Percentiles rank a stretch among this genome's conserved stretches.
Conservation (phyloP, 1,284 basidiomycete genomes). For the Melampsora americana region DNA sequence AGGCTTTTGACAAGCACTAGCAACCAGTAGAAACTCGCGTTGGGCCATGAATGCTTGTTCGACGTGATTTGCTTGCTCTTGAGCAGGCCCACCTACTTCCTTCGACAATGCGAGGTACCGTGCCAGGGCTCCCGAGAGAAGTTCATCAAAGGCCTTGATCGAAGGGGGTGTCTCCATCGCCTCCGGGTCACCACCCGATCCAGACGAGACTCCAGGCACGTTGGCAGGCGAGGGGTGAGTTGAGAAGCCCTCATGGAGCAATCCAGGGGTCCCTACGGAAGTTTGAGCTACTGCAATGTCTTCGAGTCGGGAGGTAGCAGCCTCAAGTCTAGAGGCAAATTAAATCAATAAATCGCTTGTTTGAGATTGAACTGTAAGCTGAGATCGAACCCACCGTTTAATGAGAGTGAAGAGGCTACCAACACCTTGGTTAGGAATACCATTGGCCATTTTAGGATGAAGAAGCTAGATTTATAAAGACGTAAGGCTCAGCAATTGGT, state of each 20-base stretch:
- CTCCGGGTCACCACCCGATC: conserved; percentile 53
- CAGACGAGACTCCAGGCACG: conserved; percentile 49
- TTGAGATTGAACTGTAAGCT: neutral
- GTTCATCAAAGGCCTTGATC: conserved; percentile 70
- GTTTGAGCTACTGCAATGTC: conserved; percentile 68
- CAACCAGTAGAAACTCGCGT: conserved; percentile 66
- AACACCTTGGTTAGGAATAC: conserved; percentile 37
- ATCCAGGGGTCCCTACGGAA: conserved; percentile 48
- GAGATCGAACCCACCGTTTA: conserved; percentile 26
- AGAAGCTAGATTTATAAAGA: too few species aligned
- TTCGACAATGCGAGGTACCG: conserved; percentile 25
- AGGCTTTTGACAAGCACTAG: conserved; percentile 75
- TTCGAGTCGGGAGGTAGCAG: conserved; percentile 89
- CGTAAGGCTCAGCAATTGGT: too few species aligned
- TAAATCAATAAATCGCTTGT: neutral
- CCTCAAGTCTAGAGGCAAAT: conserved; percentile 66
- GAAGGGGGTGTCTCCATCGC: conserved; percentile 51
- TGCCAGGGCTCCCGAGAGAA: conserved; percentile 63
- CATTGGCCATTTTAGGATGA: conserved; percentile 27
- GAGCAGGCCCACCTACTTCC: conserved; percentile 22
- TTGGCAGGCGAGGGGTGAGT: conserved; percentile 51
- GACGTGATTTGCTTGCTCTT: conserved; percentile 65
- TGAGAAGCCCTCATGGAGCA: conserved; percentile 39
- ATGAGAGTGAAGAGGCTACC: conserved; percentile 41
- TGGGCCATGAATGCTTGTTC: conserved; percentile 69